phyloP scores from a whole-genome alignment of 768 basidiomycete species.

The Boletus edulis region DNA sequence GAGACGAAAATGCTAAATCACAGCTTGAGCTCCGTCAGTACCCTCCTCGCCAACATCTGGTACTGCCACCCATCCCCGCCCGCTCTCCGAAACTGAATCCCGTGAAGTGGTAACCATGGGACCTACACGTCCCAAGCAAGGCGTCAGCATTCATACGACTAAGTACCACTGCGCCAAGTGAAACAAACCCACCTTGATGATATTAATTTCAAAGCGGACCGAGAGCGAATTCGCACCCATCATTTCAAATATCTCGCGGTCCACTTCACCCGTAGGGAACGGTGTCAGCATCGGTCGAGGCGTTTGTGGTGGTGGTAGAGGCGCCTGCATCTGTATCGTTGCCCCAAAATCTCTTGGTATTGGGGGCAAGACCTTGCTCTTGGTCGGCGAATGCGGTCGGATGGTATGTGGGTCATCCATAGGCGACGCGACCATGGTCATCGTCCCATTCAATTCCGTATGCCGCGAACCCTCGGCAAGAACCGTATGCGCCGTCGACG shows the following conservation, averaged over 20 bases:
- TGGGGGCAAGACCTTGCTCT: constrained; percentile 69
- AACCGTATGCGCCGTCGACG: constrained; percentile 48
- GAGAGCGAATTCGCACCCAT: constrained; percentile 76
- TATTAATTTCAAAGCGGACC: constrained; percentile 94
- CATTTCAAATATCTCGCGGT: constrained; percentile 66
- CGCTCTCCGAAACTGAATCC: constrained; percentile 90
- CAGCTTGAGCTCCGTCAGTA: constrained; percentile 85
- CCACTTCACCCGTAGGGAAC: constrained; percentile 64
- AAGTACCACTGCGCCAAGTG: no score
- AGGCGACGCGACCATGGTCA: constrained; percentile 15
- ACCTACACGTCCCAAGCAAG: constrained; percentile 49
- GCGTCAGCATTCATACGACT: neutral
- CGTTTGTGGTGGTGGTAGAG: constrained; percentile 24
- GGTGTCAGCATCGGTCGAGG: constrained; percentile 44
- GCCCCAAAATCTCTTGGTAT: constrained; percentile 70
- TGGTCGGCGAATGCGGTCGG: constrained; percentile 51
- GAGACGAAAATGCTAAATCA: constrained; percentile 33
- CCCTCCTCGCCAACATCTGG: constrained; percentile 89
- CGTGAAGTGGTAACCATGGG: constrained; percentile 89
- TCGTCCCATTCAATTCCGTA: constrained; percentile 24
- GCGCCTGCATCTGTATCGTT: constrained; percentile 17
- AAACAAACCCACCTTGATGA: constrained; percentile 77
- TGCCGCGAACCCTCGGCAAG: constrained; percentile 35
- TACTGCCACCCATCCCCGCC: constrained; percentile 97
- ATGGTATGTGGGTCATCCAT: constrained; percentile 31